Conservation (phyloP, 108 stramenopile genomes). For the Nitzschia sp. region DNA sequence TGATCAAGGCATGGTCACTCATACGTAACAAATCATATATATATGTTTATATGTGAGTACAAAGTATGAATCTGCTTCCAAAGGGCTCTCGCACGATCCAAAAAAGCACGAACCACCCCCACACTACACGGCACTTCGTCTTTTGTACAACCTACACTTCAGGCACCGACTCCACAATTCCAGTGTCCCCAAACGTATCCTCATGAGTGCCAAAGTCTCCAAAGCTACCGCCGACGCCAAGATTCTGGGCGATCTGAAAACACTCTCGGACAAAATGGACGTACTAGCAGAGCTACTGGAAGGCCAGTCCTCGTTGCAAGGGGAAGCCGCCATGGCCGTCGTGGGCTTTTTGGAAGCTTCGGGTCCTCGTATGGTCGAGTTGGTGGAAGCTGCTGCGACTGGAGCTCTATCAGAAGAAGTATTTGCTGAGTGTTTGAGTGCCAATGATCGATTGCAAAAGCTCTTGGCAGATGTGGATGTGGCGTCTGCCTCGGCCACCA, state of each 20-base stretch:
- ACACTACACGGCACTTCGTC: too few species aligned
- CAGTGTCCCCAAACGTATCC: neutral
- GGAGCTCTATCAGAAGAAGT: slow-evolving; percentile 64
- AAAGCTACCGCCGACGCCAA: slow-evolving; percentile 49
- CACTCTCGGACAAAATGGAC: slow-evolving; percentile 73
- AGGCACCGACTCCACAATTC: too few species aligned
- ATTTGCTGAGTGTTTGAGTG: slow-evolving; percentile 66
- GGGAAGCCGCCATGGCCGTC: slow-evolving; percentile 61
- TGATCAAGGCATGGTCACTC: too few species aligned
- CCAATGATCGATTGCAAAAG: slow-evolving; percentile 72
- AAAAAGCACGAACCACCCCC: too few species aligned
- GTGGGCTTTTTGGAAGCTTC: slow-evolving; percentile 86
- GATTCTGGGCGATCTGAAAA: slow-evolving; percentile 56
- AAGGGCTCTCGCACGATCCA: too few species aligned
- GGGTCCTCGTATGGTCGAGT: slow-evolving; percentile 79
- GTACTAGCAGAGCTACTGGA: slow-evolving; percentile 58
- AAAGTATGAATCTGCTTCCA: too few species aligned
- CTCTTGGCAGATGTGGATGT: slow-evolving; percentile 51
- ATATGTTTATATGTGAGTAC: too few species aligned
- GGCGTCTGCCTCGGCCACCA: slow-evolving; percentile 36
- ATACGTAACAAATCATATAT: too few species aligned
- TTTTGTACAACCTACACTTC: too few species aligned
- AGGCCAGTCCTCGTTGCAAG: slow-evolving; percentile 35
- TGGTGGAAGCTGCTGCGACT: slow-evolving; percentile 62
- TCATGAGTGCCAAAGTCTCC: slow-evolving; percentile 7